Conservation (phyloP, 805 yeast genomes). For the Candida incommunis region DNA sequence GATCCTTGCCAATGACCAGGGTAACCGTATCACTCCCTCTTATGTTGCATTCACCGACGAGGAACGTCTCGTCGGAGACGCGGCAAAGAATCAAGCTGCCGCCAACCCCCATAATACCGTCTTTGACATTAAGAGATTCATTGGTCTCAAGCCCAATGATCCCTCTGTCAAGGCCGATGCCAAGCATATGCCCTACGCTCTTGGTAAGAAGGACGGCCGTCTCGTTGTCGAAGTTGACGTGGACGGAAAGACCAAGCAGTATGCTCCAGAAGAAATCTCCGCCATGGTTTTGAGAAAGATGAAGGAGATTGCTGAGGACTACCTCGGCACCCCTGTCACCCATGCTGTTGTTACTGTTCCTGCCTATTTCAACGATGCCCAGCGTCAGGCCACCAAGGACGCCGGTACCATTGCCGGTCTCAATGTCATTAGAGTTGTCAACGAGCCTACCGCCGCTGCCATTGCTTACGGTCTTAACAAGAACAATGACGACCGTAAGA, state of each 20-base stretch:
- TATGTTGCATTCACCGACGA: slow-evolving; percentile 86
- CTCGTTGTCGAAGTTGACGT: slow-evolving; percentile 69
- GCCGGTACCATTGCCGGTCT: slow-evolving; percentile 88
- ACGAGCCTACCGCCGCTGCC: slow-evolving; percentile 96
- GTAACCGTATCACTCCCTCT: slow-evolving; percentile 93
- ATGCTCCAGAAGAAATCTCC: slow-evolving; percentile 87
- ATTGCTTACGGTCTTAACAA: slow-evolving; percentile 88
- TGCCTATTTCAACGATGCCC: slow-evolving; percentile 88
- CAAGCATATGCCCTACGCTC: slow-evolving; percentile 68
- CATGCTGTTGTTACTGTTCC: slow-evolving; percentile 91
- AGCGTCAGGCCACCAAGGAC: slow-evolving; percentile 88
- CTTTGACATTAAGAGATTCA: slow-evolving; percentile 83
- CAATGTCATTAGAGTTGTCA: slow-evolving; percentile 76
- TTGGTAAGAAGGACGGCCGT: slow-evolving; percentile 59
- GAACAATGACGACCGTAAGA: slow-evolving; percentile 71
- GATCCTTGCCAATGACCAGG: slow-evolving; percentile 90
- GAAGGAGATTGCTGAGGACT: slow-evolving; percentile 88
- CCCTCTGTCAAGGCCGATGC: slow-evolving; percentile 66
- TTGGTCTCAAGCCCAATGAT: slow-evolving; percentile 71
- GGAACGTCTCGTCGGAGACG: slow-evolving; percentile 90
- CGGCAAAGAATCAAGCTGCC: slow-evolving; percentile 93
- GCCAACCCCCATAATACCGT: slow-evolving; percentile 76
- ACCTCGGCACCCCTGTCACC: slow-evolving; percentile 68
- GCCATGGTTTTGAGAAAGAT: slow-evolving; percentile 85
- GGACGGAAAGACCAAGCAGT: slow-evolving; percentile 59